Base-by-base conservation (phyloP, 208 protist species). In the Acanthamoeba lenticulata region DNA sequence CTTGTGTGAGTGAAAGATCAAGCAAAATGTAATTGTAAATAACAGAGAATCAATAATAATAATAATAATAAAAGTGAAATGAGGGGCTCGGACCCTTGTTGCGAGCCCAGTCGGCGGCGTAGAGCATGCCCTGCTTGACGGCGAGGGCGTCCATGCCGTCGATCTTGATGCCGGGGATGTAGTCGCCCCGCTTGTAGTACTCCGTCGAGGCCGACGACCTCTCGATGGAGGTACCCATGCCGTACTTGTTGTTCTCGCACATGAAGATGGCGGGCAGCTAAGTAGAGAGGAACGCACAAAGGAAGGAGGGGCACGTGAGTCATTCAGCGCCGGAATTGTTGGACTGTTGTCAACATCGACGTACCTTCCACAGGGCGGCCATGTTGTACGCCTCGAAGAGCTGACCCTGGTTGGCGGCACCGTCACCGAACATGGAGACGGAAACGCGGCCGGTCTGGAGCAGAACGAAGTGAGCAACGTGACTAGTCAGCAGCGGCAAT, bases 311-410 rank as follows among this genome's bases (percentile, higher is more conserved):
- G n/a, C n/a, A n/a, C n/a, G n/a, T n/a, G n/a, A n/a, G n/a, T n/a
- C n/a, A n/a, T n/a, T n/a, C n/a, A n/a, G n/a, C n/a, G n/a, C n/a
- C n/a, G n/a, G n/a, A n/a, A n/a, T n/a, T n/a, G n/a, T n/a, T n/a
- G n/a, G n/a, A n/a, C n/a, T n/a, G n/a, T n/a, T n/a, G n/a, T n/a
- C n/a, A n/a, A n/a, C n/a, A n/a, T n/a, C n/a, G n/a, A n/a, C n/a
- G n/a, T 86, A 86, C 77, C 77, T 99, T 98, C 98, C 99, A 99
- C n/a, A 99, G 96, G 34, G 97, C 97, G 29, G 99, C 98, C 97
- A 99, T 99, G 97, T 99, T 99, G 97, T 98, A 99, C 9, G 98
- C 98, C 97, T 99, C 99, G 96, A 98, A 99, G 4, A 99, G 94
- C 97, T 99, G 99, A 36, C 99, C 99, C 97, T 98, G 97, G 96